Conservation (phyloP, 192 early-diverging fungal genomes). For the Linnemannia hyalina region DNA sequence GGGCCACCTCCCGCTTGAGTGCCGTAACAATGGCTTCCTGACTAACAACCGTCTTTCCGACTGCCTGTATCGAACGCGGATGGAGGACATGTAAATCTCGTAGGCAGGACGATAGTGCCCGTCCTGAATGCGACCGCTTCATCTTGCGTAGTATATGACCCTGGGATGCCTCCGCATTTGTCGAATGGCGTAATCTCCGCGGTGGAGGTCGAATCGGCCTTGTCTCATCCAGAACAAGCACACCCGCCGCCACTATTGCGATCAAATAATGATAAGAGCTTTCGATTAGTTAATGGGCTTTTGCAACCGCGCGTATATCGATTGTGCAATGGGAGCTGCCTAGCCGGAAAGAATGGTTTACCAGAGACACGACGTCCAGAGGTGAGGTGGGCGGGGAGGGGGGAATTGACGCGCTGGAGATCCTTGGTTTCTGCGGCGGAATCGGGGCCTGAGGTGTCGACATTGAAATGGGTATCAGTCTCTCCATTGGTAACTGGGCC, state of each 20-base stretch:
- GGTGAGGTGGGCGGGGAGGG: conserved; percentile 20
- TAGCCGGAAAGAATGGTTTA: background rate
- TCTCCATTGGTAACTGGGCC: background rate
- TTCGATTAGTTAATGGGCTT: background rate
- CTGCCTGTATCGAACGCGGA: conserved; percentile 7
- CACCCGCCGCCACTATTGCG: conserved; percentile 44
- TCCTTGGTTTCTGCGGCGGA: background rate
- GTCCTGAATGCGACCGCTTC: conserved; percentile 33
- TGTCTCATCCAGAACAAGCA: conserved; percentile 40
- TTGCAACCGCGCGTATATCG: too few species aligned
- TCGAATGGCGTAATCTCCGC: conserved; percentile 25
- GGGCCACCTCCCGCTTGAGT: conserved; percentile 61
- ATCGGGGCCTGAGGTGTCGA: background rate
- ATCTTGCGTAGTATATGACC: conserved; percentile 28
- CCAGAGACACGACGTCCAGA: conserved; percentile 47
- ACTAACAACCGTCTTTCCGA: conserved; percentile 5
- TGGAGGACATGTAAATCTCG: conserved; percentile 34
- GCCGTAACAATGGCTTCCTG: conserved; percentile 58
- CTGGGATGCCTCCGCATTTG: conserved; percentile 23
- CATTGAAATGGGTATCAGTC: background rate
- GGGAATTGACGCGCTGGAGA: conserved; percentile 1
- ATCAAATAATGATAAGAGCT: background rate
- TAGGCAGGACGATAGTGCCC: conserved; percentile 23
- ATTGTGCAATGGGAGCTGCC: background rate
- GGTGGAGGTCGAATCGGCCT: conserved; percentile 25